Evolutionary conservation across 2,329 filamentous ascomycete species (phyloP).

Genomic region (Aspergillus sojae): DNA sequence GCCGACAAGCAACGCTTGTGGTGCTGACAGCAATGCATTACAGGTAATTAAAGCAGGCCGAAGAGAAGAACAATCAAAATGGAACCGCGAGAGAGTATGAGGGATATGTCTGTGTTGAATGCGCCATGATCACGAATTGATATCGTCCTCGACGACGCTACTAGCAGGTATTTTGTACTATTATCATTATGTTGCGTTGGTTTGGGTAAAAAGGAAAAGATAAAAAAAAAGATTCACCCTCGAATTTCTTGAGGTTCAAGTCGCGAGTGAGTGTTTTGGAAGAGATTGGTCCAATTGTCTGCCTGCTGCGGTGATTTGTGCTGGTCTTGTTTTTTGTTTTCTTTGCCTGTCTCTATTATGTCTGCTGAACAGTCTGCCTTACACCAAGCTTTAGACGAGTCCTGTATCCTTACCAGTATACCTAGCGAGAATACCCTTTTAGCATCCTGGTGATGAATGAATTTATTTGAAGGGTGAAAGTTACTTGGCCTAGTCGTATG

Average conservation of each 20-base stretch:
- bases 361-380: slow-evolving; percentile 8
- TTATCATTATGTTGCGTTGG: slow-evolving; percentile 21
- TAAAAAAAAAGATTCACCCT: background rate
- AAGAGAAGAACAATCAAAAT: slow-evolving; percentile 7
- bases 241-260: background rate
- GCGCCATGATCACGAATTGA: slow-evolving; percentile 27
- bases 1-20: background rate
- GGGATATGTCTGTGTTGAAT: slow-evolving; percentile 17
- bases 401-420: slow-evolving; percentile 17
- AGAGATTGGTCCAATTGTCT: slow-evolving; percentile 3
- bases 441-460: slow-evolving; percentile 24
- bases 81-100: slow-evolving; percentile 8
- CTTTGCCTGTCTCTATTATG: slow-evolving; percentile 7
- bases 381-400: slow-evolving; percentile 11
- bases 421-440: slow-evolving; percentile 21
- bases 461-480: slow-evolving; percentile 8
- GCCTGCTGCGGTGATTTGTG: slow-evolving; percentile 6
- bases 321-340: slow-evolving; percentile 8
- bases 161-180: slow-evolving; percentile 24
- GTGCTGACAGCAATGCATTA: background rate
- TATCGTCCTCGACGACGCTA: slow-evolving; percentile 20
- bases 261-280: background rate
- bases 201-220: slow-evolving; percentile 3
- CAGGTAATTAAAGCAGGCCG: background rate
- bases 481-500: background rate